Conservation (phyloP, 2,329 filamentous ascomycete species). For the Ascochyta koolunga region DNA sequence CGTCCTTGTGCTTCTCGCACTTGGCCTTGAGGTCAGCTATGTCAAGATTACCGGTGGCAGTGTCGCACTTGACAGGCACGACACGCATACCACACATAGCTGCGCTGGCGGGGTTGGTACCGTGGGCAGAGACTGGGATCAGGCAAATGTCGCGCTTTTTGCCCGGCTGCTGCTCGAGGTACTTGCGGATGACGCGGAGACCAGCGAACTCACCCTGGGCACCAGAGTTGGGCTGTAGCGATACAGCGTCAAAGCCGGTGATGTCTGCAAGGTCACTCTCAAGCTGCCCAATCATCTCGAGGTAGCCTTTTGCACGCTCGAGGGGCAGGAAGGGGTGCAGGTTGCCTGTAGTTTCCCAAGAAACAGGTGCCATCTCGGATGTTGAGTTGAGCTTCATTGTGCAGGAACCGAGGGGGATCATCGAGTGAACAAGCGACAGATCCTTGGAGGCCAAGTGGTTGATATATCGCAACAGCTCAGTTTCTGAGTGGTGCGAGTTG, state of each 20-base stretch:
- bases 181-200: conserved; percentile 85
- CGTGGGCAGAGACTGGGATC: conserved; percentile 93
- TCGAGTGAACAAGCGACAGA: conserved; percentile 90
- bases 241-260: conserved; percentile 88
- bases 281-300: conserved; percentile 72
- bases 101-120: conserved; percentile 93
- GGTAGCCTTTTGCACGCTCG: conserved; percentile 70
- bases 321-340: conserved; percentile 80
- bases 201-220: conserved; percentile 95
- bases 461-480: conserved; percentile 91
- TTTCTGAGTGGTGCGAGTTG: conserved; percentile 94
- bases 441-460: conserved; percentile 93
- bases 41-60: conserved; percentile 86
- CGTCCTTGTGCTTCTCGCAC: conserved; percentile 83
- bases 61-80: conserved; percentile 88
- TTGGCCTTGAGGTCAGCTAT: conserved; percentile 84
- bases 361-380: conserved; percentile 88
- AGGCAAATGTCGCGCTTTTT: conserved; percentile 87
- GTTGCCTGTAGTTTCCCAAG: conserved; percentile 74
- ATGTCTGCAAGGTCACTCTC: conserved; percentile 78
- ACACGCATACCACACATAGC: conserved; percentile 97
- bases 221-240: conserved; percentile 92
- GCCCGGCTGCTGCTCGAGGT: conserved; percentile 69
- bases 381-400: conserved; percentile 98
- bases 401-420: conserved; percentile 96